Evolutionary conservation across 2,329 filamentous ascomycete species (phyloP), one percentile per base, ranked within the genome.

Genomic region (Sclerotinia sclerotiorum): DNA sequence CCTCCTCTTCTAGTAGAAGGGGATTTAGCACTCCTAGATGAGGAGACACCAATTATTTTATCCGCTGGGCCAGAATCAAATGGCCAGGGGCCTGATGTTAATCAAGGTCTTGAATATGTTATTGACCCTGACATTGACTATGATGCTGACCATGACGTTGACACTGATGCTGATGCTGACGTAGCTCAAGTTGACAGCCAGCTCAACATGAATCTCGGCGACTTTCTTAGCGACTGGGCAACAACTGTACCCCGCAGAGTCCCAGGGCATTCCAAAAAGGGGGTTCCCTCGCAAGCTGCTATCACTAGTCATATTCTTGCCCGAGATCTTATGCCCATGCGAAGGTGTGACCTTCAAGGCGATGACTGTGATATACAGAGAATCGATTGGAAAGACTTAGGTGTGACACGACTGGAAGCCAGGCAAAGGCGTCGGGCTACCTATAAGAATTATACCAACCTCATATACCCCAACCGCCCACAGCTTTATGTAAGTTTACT

Each of bases 361-460:
- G 85, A 89, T 60, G 66, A 73, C 58, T 86, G 79, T 68, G 87
- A 90, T 73, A 76, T 88, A 32, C 87, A 90, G 73, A 85, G 87
- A 63, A 79, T 89, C 48, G 77, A 88, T 74, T 89, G 87, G 87
- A 72, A 76, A 2, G 77, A 79, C 17, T 78, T 89, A 71, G 83
- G 83, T 2, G 83, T 87, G 2, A 81, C 81, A 15, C 82, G 86
- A 67, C 72, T 72, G 32, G 77, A 80, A 32, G 87, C 86, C 4
- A 81, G 85, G 32, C 76, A 80, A 57, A 80, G 80, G 66, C 82
- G 87, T 27, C 72, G 77, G 54, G 69, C 76, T 19, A 84, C 81
- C 0, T 89, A 88, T 73, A 81, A 76, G 64, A 89, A 89, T 72
- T 88, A 88, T 70, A 82, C 82, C 42, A 89, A 87, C 74, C 76